phyloP scores from a whole-genome alignment of 345 rosid genomes.

The Citrus unshiu region DNA sequence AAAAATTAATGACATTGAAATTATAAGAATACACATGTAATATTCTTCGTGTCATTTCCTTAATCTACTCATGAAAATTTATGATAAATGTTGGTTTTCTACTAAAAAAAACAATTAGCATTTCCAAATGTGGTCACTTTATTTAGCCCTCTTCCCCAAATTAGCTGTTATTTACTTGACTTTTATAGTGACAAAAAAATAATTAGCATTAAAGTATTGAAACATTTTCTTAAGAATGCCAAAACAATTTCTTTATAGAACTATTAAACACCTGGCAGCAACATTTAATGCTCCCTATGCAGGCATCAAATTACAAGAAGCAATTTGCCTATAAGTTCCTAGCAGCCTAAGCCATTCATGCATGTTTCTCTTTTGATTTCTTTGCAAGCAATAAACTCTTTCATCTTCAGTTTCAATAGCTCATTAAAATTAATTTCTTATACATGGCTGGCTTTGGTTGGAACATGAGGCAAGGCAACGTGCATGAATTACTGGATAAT shows the following conservation, averaged over 20 bases:
- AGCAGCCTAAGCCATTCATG: neutral
- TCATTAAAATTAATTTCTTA: neutral
- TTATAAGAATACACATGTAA: neutral
- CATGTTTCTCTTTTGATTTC: neutral
- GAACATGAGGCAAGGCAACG: conserved; percentile 7
- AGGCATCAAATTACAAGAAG: neutral
- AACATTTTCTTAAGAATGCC: neutral
- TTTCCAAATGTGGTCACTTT: neutral
- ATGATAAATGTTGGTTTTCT: neutral
- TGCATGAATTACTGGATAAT: neutral
- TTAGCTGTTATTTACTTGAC: neutral
- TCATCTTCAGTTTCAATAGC: neutral
- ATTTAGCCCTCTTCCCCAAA: neutral
- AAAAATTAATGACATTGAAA: neutral
- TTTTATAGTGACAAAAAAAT: conserved; percentile 6
- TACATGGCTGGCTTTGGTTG: conserved; percentile 24
- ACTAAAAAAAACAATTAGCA: neutral
- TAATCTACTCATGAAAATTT: neutral
- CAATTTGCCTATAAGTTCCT: neutral
- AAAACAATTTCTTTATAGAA: neutral
- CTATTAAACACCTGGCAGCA: neutral
- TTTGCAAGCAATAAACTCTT: neutral
- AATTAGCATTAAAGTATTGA: conserved; percentile 9
- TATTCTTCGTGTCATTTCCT: conserved; percentile 1
- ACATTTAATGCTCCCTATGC: neutral